phyloP scores from a whole-genome alignment of 441 rosid genomes.

The Pelargonium myrrhifolium region DNA sequence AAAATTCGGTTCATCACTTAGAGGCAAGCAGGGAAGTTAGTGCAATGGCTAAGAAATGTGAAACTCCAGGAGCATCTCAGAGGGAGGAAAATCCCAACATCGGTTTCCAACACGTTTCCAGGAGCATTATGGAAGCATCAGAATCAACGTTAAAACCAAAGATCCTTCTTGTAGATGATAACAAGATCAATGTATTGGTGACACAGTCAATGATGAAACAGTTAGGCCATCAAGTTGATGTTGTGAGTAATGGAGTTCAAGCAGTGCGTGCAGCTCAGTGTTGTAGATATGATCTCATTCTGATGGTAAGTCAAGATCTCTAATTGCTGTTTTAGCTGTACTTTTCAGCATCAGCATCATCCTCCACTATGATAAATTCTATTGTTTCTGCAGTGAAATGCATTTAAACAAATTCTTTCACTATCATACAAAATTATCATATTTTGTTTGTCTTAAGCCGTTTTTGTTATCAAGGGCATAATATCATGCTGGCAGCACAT shows the following conservation, averaged over 20 bases:
- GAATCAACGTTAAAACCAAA: constrained; percentile 43
- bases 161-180: constrained; percentile 93
- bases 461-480: neutral
- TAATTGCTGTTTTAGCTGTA: neutral
- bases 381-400: neutral
- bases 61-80: constrained; percentile 25
- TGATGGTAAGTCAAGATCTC: constrained; percentile 54
- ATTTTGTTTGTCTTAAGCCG: neutral
- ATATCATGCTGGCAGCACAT: neutral
- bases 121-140: constrained; percentile 22
- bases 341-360: neutral
- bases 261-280: constrained; percentile 59
- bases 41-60: constrained; percentile 25
- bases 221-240: constrained; percentile 62
- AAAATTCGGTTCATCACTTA: constrained; percentile 22
- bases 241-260: constrained; percentile 76
- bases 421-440: neutral
- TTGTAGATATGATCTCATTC: constrained; percentile 52
- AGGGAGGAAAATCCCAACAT: constrained; percentile 29
- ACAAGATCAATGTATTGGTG: constrained; percentile 81
- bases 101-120: constrained; percentile 23
- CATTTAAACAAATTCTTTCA: neutral
- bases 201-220: constrained; percentile 79
- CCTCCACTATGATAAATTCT: neutral
- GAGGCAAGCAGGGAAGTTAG: constrained; percentile 30